These are phyloP conservation scores for Podospora pseudoanserina DNA, from an alignment of 495 filamentous ascomycete species.

Conservation along the genomic window DNA sequence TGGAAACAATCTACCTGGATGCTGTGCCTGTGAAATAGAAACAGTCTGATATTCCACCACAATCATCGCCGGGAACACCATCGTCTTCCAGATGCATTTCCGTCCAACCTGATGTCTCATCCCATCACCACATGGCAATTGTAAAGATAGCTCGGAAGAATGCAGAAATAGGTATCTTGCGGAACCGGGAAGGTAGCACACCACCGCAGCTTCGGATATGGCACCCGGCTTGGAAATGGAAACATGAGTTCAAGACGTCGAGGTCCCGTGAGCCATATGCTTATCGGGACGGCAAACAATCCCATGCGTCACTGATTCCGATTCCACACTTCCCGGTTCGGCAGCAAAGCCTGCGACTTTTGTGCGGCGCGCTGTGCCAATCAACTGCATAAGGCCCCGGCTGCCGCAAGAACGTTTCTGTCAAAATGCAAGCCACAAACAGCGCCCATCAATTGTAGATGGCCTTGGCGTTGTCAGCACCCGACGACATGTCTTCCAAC, in stretches of 20 bases:
- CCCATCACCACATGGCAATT: background rate
- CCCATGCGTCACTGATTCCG: background rate
- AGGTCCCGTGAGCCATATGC: no score
- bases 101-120: background rate
- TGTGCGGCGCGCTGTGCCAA: conserved; percentile 11
- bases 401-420: background rate
- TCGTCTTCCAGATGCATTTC: background rate
- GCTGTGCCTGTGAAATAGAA: background rate
- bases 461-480: conserved; percentile 4
- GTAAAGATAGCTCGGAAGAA: background rate
- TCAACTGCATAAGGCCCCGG: background rate
- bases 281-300: background rate
- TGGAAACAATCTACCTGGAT: background rate
- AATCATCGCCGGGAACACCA: background rate
- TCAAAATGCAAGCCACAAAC: conserved; percentile 8
- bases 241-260: no score
- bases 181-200: background rate
- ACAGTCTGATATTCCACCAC: background rate
- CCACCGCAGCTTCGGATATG: background rate
- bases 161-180: background rate
- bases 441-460: background rate
- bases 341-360: conserved; percentile 13
- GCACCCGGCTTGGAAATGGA: no score
- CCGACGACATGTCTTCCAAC: conserved; percentile 7
- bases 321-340: background rate